Evolutionary conservation across 2,329 filamentous ascomycete species (phyloP), one percentile per base, ranked within the genome.

Genomic region (Apiospora koreana): DNA sequence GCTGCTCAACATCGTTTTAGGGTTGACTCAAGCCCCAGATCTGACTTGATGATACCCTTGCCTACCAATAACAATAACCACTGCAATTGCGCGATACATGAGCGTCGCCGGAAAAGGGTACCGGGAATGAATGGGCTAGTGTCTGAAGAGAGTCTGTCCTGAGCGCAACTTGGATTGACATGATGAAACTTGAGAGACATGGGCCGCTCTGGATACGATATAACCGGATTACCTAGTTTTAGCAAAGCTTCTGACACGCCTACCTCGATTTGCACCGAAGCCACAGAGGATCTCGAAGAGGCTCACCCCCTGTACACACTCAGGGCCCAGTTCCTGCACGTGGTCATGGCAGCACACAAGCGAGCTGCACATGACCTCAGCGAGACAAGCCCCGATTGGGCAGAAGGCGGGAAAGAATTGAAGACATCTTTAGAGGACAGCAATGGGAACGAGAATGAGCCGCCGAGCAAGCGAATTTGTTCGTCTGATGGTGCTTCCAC

Each of bases 121-220:
- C 14, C 48, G 12, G 48, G 25, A 54, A 5, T 38, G 10, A 38
- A 31, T 58, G 50, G 50, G 6, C 8, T 25, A 9, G 25, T 14
- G 14, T 31, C 14, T 18, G 50, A 7, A 25, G 7, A 18, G 14
- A 8, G 14, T 18, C 23, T 54, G 12, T 6, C 28, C 25, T 31
- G 50, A 21, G 25, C 50, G 14, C 50, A 58, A 58, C 50, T 31
- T 31, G 16, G 28, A 21, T 31, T 58, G 25, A 31, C 50, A 58
- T 58, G 50, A 14, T 31, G 50, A 35, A 28, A 18, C 14, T 31
- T 31, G 25, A 14, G 28, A 58, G 50, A 58, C 50, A 75, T 75
- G 73, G 72, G 72, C 28, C 66, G 73, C 23, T 70, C 70, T 70
- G 73, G 70, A 69, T 75, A 75, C 43, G 73, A 75, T 18, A 74